phyloP scores from a whole-genome alignment of 352 stramenopile genomes.

The Pilasporangium apinafurcum region DNA sequence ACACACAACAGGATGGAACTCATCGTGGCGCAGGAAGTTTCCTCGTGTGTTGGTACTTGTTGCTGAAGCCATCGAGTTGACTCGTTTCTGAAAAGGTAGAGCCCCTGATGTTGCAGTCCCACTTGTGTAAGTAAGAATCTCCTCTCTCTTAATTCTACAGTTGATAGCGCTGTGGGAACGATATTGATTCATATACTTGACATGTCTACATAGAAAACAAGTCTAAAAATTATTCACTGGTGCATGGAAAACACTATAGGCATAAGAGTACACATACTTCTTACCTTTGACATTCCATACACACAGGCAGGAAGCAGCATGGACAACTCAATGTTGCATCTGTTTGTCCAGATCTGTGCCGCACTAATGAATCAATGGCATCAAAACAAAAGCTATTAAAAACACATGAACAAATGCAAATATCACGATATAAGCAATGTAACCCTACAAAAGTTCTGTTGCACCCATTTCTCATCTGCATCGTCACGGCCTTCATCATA shows the following conservation, averaged over 20 bases:
- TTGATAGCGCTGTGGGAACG: slow-evolving; percentile 54
- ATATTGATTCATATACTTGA: slow-evolving; percentile 68
- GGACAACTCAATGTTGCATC: slow-evolving; percentile 69
- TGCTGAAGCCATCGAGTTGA: slow-evolving; percentile 13
- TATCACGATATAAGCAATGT: slow-evolving; percentile 4
- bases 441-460: slow-evolving; percentile 46
- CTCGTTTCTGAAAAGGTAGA: slow-evolving; percentile 31
- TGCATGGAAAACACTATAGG: background rate
- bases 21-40: slow-evolving; percentile 23
- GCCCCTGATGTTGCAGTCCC: slow-evolving; percentile 8
- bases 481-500: slow-evolving; percentile 65
- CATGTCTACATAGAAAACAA: slow-evolving; percentile 23
- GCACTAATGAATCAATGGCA: slow-evolving; percentile 3
- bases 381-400: background rate
- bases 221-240: background rate
- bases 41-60: slow-evolving; percentile 7
- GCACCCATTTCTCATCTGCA: slow-evolving; percentile 63
- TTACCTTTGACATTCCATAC: slow-evolving; percentile 68
- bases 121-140: slow-evolving; percentile 54
- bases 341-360: slow-evolving; percentile 8
- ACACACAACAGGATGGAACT: slow-evolving; percentile 66
- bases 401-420: background rate
- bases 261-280: too few species aligned
- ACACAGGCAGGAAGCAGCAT: slow-evolving; percentile 79
- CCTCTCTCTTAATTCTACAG: slow-evolving; percentile 61